Conservation (phyloP, 805 yeast species). For the Ogataea neopini region DNA sequence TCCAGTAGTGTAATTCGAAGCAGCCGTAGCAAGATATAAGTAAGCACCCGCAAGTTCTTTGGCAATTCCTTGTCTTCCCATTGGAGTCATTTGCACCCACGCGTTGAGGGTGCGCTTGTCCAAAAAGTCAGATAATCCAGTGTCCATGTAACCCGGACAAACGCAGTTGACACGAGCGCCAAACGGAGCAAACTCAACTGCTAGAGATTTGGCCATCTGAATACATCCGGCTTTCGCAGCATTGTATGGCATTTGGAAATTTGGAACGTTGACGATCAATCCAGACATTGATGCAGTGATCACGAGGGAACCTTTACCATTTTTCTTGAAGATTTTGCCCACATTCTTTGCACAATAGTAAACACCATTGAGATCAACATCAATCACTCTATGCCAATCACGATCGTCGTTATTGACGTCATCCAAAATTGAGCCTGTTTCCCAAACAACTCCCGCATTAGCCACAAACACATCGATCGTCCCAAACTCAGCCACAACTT, state of each 20-base stretch:
- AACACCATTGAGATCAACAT: constrained; percentile 52
- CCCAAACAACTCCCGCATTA: constrained; percentile 43
- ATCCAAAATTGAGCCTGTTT: constrained; percentile 36
- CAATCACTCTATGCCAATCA: constrained; percentile 43
- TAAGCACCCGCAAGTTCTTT: constrained; percentile 55
- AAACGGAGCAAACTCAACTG: constrained; percentile 49
- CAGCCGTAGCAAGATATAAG: constrained; percentile 54
- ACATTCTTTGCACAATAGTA: constrained; percentile 54
- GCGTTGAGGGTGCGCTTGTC: constrained; percentile 29
- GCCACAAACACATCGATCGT: constrained; percentile 44
- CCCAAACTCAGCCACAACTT: constrained; percentile 40
- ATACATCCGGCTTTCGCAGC: constrained; percentile 53
- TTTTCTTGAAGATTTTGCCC: constrained; percentile 48
- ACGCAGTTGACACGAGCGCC: constrained; percentile 52
- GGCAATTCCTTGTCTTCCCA: constrained; percentile 54
- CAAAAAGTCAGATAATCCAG: constrained; percentile 42
- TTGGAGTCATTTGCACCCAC: constrained; percentile 40
- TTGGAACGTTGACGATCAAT: constrained; percentile 54
- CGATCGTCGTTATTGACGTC: constrained; percentile 36
- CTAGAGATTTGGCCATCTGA: constrained; percentile 48
- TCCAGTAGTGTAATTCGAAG: constrained; percentile 51
- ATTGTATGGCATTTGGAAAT: constrained; percentile 52
- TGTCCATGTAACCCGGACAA: constrained; percentile 54
- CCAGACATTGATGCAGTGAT: constrained; percentile 60
- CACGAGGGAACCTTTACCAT: constrained; percentile 50